Base-by-base conservation (phyloP, 805 yeast genomes). In the Saccharomycopsis sp. region DNA sequence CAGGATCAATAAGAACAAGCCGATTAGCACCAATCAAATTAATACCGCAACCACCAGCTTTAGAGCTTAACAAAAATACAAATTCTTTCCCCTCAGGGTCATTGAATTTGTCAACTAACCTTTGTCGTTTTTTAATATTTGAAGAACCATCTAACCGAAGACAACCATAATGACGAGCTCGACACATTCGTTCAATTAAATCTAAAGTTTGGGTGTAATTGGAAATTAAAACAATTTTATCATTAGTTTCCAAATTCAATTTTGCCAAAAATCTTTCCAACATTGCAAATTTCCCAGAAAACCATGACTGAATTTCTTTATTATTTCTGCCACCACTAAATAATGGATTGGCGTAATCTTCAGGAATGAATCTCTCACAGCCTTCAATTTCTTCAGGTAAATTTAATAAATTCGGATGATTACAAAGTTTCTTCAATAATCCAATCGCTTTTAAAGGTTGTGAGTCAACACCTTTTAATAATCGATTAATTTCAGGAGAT, bases 31-130 rank as follows among this genome's bases (percentile, higher is more conserved):
- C 98, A 56, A 93, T 90, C 55, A 93, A 72, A 60, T 93, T 93
- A 56, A 93, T 86, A 64, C 98, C 98, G 69, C 98, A 93, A 1
- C 98, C 98, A 55, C 98, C 98, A 1, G 98, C 98, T 62, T 93
- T 93, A 5, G 96, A 85, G 59, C 96, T 85, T 42, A 93, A 67
- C 48, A 93, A 68, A 55, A 93, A 93, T 2, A 93, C 79, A 60
- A 90, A 93, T 53, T 89, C 97, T 1, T 78, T 71, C 1, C 88
- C 84, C 37, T 85, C 83, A 1, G 97, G 96, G 55, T 93, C 84
- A 58, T 93, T 93, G 64, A 93, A 89, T 53, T 74, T 68, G 61
- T 90, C 97, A 16, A 93, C 98, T 26, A 90, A 68, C 55, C 85
- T 87, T 57, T 93, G 97, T 51, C 98, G 75, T 59, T 93, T 93